Base-by-base conservation (phyloP, 208 protist genomes). In the Hexamita inflata region DNA sequence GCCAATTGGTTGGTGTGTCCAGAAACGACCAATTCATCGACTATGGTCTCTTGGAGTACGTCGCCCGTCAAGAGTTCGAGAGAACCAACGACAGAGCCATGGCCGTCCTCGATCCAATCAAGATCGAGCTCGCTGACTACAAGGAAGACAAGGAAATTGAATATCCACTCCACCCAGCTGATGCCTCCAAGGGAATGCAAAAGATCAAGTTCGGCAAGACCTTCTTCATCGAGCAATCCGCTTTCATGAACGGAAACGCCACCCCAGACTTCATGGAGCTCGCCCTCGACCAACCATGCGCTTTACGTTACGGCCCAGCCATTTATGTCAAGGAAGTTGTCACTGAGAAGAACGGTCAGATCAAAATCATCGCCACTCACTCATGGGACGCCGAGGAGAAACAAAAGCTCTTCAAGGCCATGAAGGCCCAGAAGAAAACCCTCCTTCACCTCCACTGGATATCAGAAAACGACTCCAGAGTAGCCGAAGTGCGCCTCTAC, bases 1-100 rank as follows among this genome's bases (percentile, higher is more conserved):
- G 94, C 82, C 89, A 94, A 41, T 77, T 89, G 29, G 86, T 97
- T 65, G 92, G 90, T 74, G 88, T 93, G 76, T 92, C 91, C 13
- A 84, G 89, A 60, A 90, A 77, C 41, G 65, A 29, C 40, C 66
- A 75, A 32, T 39, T 34, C 9, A 70, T 70, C 29, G 64, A 78
- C 28, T 70, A 70, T 34, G 2, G 9, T n/a, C 35, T 68, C n/a
- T 38, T 75, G 26, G 61, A 75, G 34, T 29, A 75, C 28, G 70
- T 62, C 64, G 39, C 41, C 26, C 34, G 65, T 42, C 60, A 74
- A 53, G 64, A 70, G 35, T 45, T 82, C 2, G 75, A 82, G 35
- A 0, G 35, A 1, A 40, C 0, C 7, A 75, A 61, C 28, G 32
- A 57, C 39, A 30, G 79, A 41, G 62, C 53, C 28, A 82, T 82